Conservation (phyloP, 352 stramenopile species). For the Thraustochytrium sp. region DNA sequence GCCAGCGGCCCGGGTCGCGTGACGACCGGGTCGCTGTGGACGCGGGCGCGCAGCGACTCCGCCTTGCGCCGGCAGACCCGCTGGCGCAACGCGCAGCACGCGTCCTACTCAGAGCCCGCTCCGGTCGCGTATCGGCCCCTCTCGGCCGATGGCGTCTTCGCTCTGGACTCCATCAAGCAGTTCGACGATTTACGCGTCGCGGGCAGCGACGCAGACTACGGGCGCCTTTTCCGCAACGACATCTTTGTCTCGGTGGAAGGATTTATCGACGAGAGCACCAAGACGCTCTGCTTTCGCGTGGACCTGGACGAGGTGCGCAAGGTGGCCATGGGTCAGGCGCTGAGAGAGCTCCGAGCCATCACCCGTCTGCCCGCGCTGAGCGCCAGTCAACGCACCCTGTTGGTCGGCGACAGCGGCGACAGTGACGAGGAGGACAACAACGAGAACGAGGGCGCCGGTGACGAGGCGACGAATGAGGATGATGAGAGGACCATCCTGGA, state of each 20-base stretch:
- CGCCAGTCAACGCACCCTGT: too few species aligned
- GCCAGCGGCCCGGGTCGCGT: too few species aligned
- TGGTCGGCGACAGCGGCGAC: too few species aligned
- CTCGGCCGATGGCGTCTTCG: background rate
- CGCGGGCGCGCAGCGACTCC: too few species aligned
- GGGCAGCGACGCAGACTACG: background rate
- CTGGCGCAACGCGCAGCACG: background rate
- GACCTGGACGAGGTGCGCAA: background rate
- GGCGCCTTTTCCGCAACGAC: background rate
- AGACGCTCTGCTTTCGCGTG: background rate
- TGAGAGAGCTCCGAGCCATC: too few species aligned
- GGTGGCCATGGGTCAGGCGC: too few species aligned
- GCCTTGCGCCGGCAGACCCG: background rate
- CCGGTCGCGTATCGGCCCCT: background rate
- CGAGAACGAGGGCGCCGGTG: background rate
- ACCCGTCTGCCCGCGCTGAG: too few species aligned
- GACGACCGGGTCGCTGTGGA: too few species aligned
- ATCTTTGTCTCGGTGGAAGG: slow-evolving; percentile 16
- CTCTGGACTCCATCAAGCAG: slow-evolving; percentile 14
- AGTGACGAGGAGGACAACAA: too few species aligned
- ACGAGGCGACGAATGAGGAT: too few species aligned
- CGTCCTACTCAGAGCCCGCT: background rate
- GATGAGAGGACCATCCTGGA: too few species aligned
- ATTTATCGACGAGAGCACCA: slow-evolving; percentile 16
- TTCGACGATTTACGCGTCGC: background rate